Conservation (phyloP, 257 asterid species). For the Solanum microdontum region DNA sequence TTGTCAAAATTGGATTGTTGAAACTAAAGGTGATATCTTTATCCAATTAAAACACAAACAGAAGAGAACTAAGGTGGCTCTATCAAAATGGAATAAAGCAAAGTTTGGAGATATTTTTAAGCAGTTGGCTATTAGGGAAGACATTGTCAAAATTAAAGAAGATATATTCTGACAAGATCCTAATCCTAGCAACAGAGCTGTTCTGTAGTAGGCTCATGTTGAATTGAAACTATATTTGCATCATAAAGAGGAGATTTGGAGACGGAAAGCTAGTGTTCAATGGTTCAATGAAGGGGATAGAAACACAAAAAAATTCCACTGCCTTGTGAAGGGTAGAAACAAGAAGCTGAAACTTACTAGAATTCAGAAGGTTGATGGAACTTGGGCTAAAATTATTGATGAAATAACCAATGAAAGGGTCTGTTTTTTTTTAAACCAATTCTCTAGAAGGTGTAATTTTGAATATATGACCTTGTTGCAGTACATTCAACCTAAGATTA, state of each 20-base stretch:
- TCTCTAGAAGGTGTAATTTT: neutral
- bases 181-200: neutral
- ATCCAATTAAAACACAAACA: too few relatives aligned
- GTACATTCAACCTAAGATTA: neutral
- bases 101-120: too few relatives aligned
- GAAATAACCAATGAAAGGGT: neutral
- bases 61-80: too few relatives aligned
- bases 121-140: too few relatives aligned
- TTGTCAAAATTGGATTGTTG: too few relatives aligned
- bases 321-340: neutral
- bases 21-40: too few relatives aligned
- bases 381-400: too few relatives aligned
- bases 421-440: too few relatives aligned
- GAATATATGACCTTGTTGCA: neutral
- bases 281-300: neutral
- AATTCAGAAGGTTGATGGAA: neutral
- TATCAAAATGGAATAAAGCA: too few relatives aligned
- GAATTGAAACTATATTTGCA: neutral
- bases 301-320: neutral
- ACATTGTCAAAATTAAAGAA: too few relatives aligned
- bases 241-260: neutral
- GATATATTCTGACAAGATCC: neutral
- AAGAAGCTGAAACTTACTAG: neutral
- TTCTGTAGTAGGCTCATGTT: neutral
- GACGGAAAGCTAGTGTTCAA: neutral